Base-by-base conservation (phyloP, 2,329 filamentous ascomycete species). In the Ascochyta koolunga region DNA sequence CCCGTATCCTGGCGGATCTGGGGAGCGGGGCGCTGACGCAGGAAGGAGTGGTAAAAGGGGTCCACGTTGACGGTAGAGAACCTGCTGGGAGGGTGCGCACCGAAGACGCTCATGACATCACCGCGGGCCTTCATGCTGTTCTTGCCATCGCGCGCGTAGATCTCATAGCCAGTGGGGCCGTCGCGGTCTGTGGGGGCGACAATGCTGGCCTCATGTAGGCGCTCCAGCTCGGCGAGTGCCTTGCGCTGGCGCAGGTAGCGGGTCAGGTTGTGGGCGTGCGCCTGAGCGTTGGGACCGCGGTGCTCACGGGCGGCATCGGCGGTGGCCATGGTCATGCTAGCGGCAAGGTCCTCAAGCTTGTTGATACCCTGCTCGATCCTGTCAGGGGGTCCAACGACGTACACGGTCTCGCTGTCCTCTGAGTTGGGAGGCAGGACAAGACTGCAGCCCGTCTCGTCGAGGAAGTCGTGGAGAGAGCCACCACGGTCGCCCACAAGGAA, bases 401-500 rank as follows among this genome's bases (percentile, higher is more conserved):
- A 93, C 40, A 98, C 84, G 36, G 86, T 86, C 67, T 96, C 91
- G 40, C 91, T 90, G 52, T 95, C 90, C 47, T 90, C 86, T 21
- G 88, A 86, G 22, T 82, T 82, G 7, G 91, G 85, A 47, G 88
- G 93, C 39, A 98, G 77, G 52, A 98, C 84, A 55, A 98, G 88
- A 37, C 89, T 86, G 76, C 95, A 99, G 59, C 93, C 93, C 53
- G 95, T 98, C 68, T 96, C 86, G 39, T 87, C 83, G 61, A 97
- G 86, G 80, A 99, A 97, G 39, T 96, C 86, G 53, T 97, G 86
- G 29, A 91, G 81, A 16, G 90, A 87, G 58, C 90, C 84, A 57
- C 90, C 92, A 58, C 88, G 85, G 58, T 93, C 87, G 45, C 93
- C 93, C 59, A 96, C 87, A 69, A 99, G 95, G 80, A 97, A 98